Evolutionary conservation across 2,329 filamentous ascomycete species (phyloP), one percentile per base, ranked within the genome.

Genomic region (Neofusicoccum laricinum): DNA sequence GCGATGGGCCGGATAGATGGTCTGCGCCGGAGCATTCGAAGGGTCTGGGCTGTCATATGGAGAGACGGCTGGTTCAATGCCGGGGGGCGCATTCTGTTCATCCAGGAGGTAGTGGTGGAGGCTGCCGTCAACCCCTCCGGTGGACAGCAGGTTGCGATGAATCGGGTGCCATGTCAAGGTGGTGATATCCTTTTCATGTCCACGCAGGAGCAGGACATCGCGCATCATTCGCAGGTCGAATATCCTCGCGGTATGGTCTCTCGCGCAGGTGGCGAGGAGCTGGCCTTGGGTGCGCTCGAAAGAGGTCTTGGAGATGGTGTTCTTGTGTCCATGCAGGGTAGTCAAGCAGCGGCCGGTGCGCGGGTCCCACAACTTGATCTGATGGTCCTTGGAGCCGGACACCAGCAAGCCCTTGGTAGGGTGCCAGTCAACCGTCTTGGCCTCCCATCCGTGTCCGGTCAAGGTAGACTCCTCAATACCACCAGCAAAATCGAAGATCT

Each of bases 141-240:
- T 97, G 62, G 91, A 95, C 38, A 99, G 86, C 46, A 99, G 82
- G 64, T 92, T 93, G 63, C 91, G 86, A 75, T 98, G 95, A 61
- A 97, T 86, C 0, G 95, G 95, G 77, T 99, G 95, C 92, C 94
- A 99, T 3, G 91, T 85, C 58, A 99, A 80, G 0, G 93, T 96
- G 12, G 92, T 94, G 66, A 99, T 92, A 69, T 97, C 95, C 78
- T 97, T 98, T 70, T 98, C 93, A 74, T 98, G 93, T 7, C 95
- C 95, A 70, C 94, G 91, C 21, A 99, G 85, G 51, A 98, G 86
- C 70, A 93, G 92, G 64, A 98, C 93, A 76, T 99, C 95, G 67
- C 95, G 90, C 95, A 99, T 98, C 90, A 97, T 97, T 55, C 95
- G 88, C 64, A 99, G 84, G 75, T 99, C 95, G 72, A 98, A 98